These are phyloP conservation scores for Hyaloscypha variabilis DNA, from an alignment of 495 filamentous ascomycete species.

Conservation along the genomic window DNA sequence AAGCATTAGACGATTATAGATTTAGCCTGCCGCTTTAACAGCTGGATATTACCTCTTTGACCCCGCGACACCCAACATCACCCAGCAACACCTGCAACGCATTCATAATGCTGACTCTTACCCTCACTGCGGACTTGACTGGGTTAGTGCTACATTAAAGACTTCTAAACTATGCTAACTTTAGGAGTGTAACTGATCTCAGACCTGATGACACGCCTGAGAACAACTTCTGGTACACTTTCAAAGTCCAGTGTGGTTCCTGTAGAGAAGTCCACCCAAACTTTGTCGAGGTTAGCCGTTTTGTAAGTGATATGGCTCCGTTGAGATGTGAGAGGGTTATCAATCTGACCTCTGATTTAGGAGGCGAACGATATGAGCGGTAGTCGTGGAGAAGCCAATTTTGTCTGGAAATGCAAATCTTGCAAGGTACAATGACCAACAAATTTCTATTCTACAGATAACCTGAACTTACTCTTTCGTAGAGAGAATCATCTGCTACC, in stretches of 20 bases:
- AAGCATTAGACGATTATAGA: constrained; percentile 2
- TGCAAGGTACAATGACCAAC: constrained; percentile 63
- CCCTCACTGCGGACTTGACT: constrained; percentile 75
- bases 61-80: background rate
- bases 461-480: constrained; percentile 7
- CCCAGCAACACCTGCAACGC: background rate
- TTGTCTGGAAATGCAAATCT: constrained; percentile 96
- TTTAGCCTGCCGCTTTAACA: constrained; percentile 13
- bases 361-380: constrained; percentile 85
- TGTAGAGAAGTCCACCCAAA: constrained; percentile 92
- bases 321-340: background rate
- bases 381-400: constrained; percentile 93
- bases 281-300: constrained; percentile 82
- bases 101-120: constrained; percentile 72
- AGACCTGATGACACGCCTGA: constrained; percentile 79
- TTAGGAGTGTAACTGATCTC: constrained; percentile 84
- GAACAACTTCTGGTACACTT: constrained; percentile 89
- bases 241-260: constrained; percentile 95
- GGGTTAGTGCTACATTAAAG: constrained; percentile 42
- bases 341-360: constrained; percentile 44
- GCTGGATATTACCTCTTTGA: constrained; percentile 1
- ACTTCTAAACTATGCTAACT: constrained; percentile 17
- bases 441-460: background rate
- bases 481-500: constrained; percentile 62
- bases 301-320: constrained; percentile 58